Evolutionary conservation across 2,329 filamentous ascomycete genomes (phyloP), one percentile per base, ranked within the genome.

Genomic region (Ceratocystis smalleyi): DNA sequence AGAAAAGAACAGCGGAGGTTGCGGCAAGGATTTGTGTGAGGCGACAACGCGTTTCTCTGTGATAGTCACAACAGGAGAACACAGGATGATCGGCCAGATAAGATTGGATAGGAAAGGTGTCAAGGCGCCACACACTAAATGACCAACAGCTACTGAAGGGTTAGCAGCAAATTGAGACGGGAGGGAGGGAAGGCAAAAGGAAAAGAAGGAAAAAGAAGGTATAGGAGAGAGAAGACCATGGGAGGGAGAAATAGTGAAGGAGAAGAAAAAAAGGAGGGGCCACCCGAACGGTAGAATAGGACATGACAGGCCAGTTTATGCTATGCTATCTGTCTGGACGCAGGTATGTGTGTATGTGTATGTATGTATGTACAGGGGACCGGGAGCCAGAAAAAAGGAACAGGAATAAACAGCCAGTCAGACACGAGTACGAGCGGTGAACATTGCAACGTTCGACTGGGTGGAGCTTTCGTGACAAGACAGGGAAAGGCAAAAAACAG

Each of bases 191-290:
- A 54, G 5, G 24, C 17, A 19, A 47, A 22, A 24, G 17, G 17
- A 30, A 30, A n/a, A 35, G 54, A 57, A 30, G 17, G 30, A 57
- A 24, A 12, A 17, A 35, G 54, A 17, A n/a, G 22, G n/a, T 7
- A 27, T 8, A 32, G 54, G 54, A 24, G n/a, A 27, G 54, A n/a
- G 12, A 57, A 57, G 54, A 8, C 54, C 22, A 24, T 35, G 27
- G 27, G 32, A 57, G 54, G 54, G 54, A 57, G 19, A 57, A 24
- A 35, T 15, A 30, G 30, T 17, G 17, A 57, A 19, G 51, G 17
- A 55, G 54, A 51, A 35, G 32, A 57, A 57, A 30, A 57, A 57
- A 57, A 57, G 54, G 54, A 57, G 54, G 54, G 54, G 54, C 54
- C 54, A 57, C 54, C 32, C 17, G n/a, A 57, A 19, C 5, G 17